A percentile compares a stretch with the other conserved stretches of the same genome.
phyloP scores from a whole-genome alignment of 148 eudicot genomes.

The Agrostemma githago region DNA sequence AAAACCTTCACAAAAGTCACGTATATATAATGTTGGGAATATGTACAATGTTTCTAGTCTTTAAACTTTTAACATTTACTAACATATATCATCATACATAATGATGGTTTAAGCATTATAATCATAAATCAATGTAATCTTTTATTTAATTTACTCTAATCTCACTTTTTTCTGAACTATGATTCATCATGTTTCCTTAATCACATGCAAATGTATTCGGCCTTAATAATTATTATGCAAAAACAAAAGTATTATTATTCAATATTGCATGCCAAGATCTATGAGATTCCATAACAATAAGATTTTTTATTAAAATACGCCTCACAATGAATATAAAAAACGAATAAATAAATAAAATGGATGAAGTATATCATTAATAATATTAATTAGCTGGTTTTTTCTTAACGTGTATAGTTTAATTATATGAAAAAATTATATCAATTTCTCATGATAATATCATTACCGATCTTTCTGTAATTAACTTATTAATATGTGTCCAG shows the following conservation, averaged over 20 bases:
- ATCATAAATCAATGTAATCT: neutral
- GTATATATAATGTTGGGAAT: neutral
- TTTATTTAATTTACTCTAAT: too few relatives aligned
- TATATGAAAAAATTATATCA: neutral
- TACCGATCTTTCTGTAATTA: too few relatives aligned
- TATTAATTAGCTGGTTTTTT: too few relatives aligned
- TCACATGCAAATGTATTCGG: slow-evolving; percentile 27
- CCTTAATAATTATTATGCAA: slow-evolving; percentile 18
- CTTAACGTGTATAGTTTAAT: too few relatives aligned
- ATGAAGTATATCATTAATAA: too few relatives aligned
- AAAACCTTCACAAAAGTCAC: neutral
- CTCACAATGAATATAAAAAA: too few relatives aligned
- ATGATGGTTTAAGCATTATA: neutral
- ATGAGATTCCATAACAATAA: neutral
- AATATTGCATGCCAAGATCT: neutral
- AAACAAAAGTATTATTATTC: slow-evolving; percentile 3
- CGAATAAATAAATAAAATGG: too few relatives aligned
- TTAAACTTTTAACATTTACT: neutral
- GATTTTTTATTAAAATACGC: too few relatives aligned
- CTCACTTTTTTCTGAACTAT: too few relatives aligned
- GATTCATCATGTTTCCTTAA: slow-evolving; percentile 23
- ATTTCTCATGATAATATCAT: too few relatives aligned
- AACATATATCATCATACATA: neutral
- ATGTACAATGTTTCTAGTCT: neutral
- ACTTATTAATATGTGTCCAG: too few relatives aligned